phyloP scores from a whole-genome alignment of 176 grass and related monocot species.

The Metroxylon sagu region DNA sequence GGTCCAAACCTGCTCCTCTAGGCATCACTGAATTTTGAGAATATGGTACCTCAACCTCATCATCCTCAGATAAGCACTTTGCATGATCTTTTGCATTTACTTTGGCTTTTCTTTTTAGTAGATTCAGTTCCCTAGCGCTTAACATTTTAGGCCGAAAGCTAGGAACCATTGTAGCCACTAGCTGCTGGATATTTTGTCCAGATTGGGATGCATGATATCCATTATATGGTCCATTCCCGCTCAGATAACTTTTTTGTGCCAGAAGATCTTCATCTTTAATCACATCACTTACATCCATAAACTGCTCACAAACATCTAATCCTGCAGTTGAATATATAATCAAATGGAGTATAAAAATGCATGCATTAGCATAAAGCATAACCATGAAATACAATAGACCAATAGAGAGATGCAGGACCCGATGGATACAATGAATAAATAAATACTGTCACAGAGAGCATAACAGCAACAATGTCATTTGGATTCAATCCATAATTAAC shows the following conservation, averaged over 20 bases:
- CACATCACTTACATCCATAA: constrained; percentile 98
- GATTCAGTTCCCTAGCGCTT: constrained; percentile 88
- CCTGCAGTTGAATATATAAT: constrained; percentile 45
- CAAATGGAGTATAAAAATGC: background rate
- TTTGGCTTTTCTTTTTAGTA: constrained; percentile 95
- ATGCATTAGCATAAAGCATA: too few species aligned
- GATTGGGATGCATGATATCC: constrained; percentile 45
- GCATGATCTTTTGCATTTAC: constrained; percentile 79
- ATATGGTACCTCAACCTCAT: constrained; percentile 34
- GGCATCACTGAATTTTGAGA: constrained; percentile 22
- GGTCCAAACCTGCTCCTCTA: constrained; percentile 51
- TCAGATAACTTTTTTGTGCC: constrained; percentile 47
- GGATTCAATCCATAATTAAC: too few species aligned
- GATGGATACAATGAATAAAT: too few species aligned
- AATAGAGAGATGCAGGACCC: too few species aligned
- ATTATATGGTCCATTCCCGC: constrained; percentile 48
- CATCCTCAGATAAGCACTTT: constrained; percentile 70
- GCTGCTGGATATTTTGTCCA: constrained; percentile 81
- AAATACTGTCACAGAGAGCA: too few species aligned
- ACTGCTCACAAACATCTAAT: constrained; percentile 98
- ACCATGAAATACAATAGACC: too few species aligned
- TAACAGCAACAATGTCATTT: too few species aligned
- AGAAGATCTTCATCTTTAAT: constrained; percentile 96
- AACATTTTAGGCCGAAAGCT: constrained; percentile 54
- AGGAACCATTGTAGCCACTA: constrained; percentile 87